These are phyloP conservation scores for Boletellus deceptivus DNA, from an alignment of 1,284 basidiomycete species.

Conservation along the genomic window DNA sequence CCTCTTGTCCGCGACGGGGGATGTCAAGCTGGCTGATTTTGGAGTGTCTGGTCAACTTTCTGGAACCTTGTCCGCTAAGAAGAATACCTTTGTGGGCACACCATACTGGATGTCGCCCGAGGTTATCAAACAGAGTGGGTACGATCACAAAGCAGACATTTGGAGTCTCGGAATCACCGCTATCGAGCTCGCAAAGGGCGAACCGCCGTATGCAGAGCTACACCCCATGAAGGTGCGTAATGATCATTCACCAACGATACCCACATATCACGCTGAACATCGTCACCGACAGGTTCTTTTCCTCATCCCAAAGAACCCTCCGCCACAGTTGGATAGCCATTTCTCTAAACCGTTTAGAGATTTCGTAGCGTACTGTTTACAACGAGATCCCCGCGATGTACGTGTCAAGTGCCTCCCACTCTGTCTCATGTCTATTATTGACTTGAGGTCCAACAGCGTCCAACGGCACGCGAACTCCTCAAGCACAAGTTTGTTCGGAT, in stretches of 20 bases:
- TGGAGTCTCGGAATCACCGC: conserved; percentile 97
- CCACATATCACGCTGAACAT: conserved; percentile 1
- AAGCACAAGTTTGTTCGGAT: conserved; percentile 95
- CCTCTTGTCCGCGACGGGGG: conserved; percentile 89
- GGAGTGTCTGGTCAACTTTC: conserved; percentile 99
- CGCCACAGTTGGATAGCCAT: conserved; percentile 83
- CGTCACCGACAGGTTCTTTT: conserved; percentile 74
- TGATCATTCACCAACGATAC: background rate
- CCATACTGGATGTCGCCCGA: conserved; percentile 99
- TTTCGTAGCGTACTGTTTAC: conserved; percentile 90
- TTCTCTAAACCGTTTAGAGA: conserved; percentile 94
- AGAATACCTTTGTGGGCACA: conserved; percentile 98
- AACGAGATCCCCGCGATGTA: conserved; percentile 90
- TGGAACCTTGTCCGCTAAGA: conserved; percentile 94
- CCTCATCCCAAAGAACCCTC: conserved; percentile 96
- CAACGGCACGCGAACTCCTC: conserved; percentile 89
- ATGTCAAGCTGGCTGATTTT: conserved; percentile 98
- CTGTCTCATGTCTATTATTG: conserved; percentile 8
- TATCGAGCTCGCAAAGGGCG: conserved; percentile 95
- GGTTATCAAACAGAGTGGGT: conserved; percentile 99
- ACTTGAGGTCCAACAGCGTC: conserved; percentile 57
- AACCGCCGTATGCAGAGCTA: conserved; percentile 95
- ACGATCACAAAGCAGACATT: conserved; percentile 98
- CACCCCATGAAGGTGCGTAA: conserved; percentile 93
- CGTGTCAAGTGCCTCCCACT: conserved; percentile 26